Percentiles rank a stretch among this genome's conserved stretches.
Conservation (phyloP, 805 yeast species). For the Saccharomycopsis javanensis region DNA sequence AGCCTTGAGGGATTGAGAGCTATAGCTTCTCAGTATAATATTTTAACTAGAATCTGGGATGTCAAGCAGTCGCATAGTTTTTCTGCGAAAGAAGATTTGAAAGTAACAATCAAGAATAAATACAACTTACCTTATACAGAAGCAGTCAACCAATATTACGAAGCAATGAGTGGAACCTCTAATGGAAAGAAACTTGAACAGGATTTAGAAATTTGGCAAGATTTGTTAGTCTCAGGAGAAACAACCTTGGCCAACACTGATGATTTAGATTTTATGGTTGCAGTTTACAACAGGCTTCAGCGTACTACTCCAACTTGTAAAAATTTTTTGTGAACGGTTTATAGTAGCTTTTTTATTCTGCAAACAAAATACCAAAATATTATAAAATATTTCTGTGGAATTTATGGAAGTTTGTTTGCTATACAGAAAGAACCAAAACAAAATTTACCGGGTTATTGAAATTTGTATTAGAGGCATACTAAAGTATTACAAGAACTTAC, state of each 20-base stretch:
- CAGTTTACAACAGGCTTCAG: constrained; percentile 6
- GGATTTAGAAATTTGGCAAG: constrained; percentile 6
- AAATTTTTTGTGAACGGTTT: neutral
- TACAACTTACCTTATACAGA: neutral
- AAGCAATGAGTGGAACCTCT: neutral
- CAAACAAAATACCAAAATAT: too few relatives aligned
- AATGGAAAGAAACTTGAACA: neutral
- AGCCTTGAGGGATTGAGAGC: neutral
- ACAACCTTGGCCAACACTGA: constrained; percentile 14
- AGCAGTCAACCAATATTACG: neutral
- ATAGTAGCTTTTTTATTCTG: too few relatives aligned
- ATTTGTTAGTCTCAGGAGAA: constrained; percentile 10
- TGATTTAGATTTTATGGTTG: constrained; percentile 14
- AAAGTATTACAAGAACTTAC: too few relatives aligned
- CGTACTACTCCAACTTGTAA: neutral
- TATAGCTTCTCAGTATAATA: neutral
- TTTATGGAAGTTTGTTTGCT: too few relatives aligned
- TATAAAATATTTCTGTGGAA: too few relatives aligned
- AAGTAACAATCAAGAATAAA: neutral
- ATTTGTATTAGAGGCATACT: too few relatives aligned
- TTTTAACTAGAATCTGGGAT: neutral
- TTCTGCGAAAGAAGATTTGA: neutral
- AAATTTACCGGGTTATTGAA: too few relatives aligned
- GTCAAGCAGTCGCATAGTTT: neutral
- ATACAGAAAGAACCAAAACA: too few relatives aligned